A percentile compares a stretch with the other conserved stretches of the same genome.
Evolutionary conservation across 306 rosid genomes (phyloP).

Genomic region (Glycyrrhiza uralensis): DNA sequence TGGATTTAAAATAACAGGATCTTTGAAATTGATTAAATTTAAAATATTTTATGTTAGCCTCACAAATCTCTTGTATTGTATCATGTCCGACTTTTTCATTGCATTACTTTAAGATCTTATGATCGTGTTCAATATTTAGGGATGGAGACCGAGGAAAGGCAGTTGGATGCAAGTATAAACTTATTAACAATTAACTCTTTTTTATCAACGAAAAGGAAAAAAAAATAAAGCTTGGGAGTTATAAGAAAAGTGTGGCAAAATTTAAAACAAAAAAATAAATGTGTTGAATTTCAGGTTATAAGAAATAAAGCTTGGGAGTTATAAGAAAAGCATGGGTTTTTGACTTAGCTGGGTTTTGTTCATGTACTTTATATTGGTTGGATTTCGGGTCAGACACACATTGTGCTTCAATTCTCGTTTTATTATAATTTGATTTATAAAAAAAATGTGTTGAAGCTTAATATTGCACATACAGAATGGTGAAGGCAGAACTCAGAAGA

Average conservation of each 20-base stretch:
- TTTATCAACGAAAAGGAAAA: neutral
- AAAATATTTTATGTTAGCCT: neutral
- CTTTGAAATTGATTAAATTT: neutral
- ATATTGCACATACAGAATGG: neutral
- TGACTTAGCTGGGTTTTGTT: too few relatives aligned
- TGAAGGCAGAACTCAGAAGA: neutral
- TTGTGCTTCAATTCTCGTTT: too few relatives aligned
- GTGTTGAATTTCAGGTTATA: too few relatives aligned
- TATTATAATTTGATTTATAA: too few relatives aligned
- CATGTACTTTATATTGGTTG: too few relatives aligned
- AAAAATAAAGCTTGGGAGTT: neutral
- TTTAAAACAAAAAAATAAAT: neutral
- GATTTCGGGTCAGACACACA: too few relatives aligned
- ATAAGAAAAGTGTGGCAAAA: neutral
- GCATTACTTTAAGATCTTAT: slow-evolving; percentile 11
- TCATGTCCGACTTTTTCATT: slow-evolving; percentile 8
- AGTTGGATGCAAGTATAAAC: too few relatives aligned
- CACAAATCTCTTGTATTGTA: neutral
- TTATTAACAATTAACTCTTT: neutral
- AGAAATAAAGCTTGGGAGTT: too few relatives aligned
- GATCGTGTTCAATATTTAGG: slow-evolving; percentile 11
- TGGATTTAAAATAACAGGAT: too few relatives aligned
- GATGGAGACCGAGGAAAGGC: too few relatives aligned
- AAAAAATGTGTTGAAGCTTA: neutral
- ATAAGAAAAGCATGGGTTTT: too few relatives aligned